Conservation (phyloP, 2,329 filamentous ascomycete species). For the Ophiocordyceps sinensis region DNA sequence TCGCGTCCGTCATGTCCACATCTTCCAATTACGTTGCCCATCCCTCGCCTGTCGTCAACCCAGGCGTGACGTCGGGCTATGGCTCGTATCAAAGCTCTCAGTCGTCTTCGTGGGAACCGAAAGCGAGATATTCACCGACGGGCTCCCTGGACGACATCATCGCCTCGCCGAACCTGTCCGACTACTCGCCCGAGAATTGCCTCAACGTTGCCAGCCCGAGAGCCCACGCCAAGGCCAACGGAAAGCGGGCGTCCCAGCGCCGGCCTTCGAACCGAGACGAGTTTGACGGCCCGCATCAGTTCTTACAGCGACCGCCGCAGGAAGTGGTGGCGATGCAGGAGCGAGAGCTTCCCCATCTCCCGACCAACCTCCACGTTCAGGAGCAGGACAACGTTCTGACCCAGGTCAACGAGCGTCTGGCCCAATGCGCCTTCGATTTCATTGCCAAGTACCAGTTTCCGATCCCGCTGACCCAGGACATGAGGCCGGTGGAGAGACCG, state of each 20-base stretch:
- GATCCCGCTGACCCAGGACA: constrained; percentile 69
- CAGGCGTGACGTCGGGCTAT: constrained; percentile 13
- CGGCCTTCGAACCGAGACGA: constrained; percentile 73
- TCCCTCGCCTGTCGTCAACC: constrained; percentile 24
- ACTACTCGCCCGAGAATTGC: constrained; percentile 42
- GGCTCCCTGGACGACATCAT: constrained; percentile 45
- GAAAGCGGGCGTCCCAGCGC: constrained; percentile 43
- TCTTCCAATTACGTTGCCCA: constrained; percentile 27
- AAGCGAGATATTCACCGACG: constrained; percentile 38
- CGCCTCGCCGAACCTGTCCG: constrained; percentile 43
- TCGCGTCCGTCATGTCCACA: constrained; percentile 23
- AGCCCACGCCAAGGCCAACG: constrained; percentile 28
- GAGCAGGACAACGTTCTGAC: constrained; percentile 73
- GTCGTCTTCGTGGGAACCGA: constrained; percentile 18
- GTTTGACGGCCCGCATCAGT: constrained; percentile 78
- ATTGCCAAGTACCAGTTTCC: constrained; percentile 86
- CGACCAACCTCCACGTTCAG: constrained; percentile 67
- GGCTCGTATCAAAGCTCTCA: constrained; percentile 25
- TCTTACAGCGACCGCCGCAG: constrained; percentile 57
- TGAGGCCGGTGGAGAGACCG: constrained; percentile 59
- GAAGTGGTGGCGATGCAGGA: constrained; percentile 64
- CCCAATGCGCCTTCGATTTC: constrained; percentile 79
- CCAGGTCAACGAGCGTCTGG: constrained; percentile 71
- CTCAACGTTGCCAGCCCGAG: constrained; percentile 23
- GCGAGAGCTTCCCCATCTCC: constrained; percentile 66